Conservation (phyloP, 2,329 filamentous ascomycete genomes). For the Sordariomycetes sp. region DNA sequence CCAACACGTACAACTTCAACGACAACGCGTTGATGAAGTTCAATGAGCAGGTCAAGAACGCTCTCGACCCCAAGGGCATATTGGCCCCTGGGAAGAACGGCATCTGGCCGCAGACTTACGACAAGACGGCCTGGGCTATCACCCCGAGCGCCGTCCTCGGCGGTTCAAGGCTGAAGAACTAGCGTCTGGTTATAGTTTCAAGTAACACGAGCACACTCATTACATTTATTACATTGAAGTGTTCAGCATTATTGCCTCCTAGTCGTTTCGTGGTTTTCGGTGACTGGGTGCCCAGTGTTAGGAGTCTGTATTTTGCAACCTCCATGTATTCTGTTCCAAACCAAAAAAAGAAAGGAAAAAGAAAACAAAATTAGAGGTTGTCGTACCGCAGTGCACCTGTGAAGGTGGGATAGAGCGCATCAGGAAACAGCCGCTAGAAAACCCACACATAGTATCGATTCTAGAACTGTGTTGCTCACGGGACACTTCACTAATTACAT, state of each 20-base stretch:
- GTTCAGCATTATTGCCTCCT: too few species aligned
- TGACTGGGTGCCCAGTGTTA: not conserved
- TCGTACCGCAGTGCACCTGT: too few species aligned
- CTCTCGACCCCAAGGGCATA: slow-evolving; percentile 28
- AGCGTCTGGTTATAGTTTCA: not conserved
- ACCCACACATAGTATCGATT: too few species aligned
- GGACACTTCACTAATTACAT: too few species aligned
- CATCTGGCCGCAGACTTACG: slow-evolving; percentile 19
- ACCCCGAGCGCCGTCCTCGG: not conserved
- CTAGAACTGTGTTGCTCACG: too few species aligned
- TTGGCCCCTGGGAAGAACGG: slow-evolving; percentile 23
- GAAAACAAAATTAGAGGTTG: too few species aligned
- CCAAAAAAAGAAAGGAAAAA: too few species aligned
- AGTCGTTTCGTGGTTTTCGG: not conserved
- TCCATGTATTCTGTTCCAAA: too few species aligned
- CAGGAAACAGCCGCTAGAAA: too few species aligned
- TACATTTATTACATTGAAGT: not conserved
- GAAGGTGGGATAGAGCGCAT: too few species aligned
- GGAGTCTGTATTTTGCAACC: too few species aligned
- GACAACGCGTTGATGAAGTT: slow-evolving; percentile 27
- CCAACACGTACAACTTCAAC: slow-evolving; percentile 32
- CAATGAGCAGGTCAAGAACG: slow-evolving; percentile 31
- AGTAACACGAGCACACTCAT: not conserved
- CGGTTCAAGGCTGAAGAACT: not conserved
- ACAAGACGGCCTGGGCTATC: slow-evolving; percentile 1